phyloP scores from a whole-genome alignment of 1,139 yeast genomes.

The Sugiyamaella grinbergsii region DNA sequence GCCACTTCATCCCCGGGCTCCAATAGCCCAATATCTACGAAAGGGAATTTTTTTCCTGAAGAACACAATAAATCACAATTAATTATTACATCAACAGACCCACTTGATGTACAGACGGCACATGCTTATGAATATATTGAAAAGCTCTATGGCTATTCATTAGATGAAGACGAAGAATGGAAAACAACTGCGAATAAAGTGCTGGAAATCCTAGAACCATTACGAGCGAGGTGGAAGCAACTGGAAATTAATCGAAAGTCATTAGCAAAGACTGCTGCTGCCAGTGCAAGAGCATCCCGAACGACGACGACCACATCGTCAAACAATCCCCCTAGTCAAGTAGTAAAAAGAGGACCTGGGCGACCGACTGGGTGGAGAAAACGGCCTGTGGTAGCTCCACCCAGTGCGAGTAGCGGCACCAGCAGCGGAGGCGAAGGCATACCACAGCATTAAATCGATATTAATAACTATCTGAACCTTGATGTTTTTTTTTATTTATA shows the following conservation, averaged over 20 bases:
- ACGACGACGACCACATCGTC: not conserved
- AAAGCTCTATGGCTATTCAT: constrained; percentile 23
- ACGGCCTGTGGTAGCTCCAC: constrained; percentile 9
- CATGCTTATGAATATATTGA: constrained; percentile 26
- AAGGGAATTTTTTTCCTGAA: constrained; percentile 9
- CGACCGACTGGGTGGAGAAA: constrained; percentile 21
- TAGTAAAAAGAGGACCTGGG: constrained; percentile 17
- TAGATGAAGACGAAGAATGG: constrained; percentile 36
- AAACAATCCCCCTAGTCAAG: constrained; percentile 2
- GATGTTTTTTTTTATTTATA: constrained; percentile 5
- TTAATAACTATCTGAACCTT: not conserved
- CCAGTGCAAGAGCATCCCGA: constrained; percentile 12
- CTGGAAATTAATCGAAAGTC: constrained; percentile 27
- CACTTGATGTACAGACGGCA: constrained; percentile 22
- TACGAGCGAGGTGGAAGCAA: constrained; percentile 31
- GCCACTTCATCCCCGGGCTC: constrained; percentile 24
- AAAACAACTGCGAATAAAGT: constrained; percentile 30
- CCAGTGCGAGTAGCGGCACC: constrained; percentile 13
- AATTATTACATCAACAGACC: constrained; percentile 13
- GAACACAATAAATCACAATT: constrained; percentile 13
- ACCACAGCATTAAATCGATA: not conserved
- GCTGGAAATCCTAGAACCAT: constrained; percentile 23
- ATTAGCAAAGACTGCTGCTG: constrained; percentile 18
- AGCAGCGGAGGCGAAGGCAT: constrained; percentile 20
- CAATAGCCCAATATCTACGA: constrained; percentile 14